Conservation (phyloP, 345 rosid species). For the Lepidium sativum region DNA sequence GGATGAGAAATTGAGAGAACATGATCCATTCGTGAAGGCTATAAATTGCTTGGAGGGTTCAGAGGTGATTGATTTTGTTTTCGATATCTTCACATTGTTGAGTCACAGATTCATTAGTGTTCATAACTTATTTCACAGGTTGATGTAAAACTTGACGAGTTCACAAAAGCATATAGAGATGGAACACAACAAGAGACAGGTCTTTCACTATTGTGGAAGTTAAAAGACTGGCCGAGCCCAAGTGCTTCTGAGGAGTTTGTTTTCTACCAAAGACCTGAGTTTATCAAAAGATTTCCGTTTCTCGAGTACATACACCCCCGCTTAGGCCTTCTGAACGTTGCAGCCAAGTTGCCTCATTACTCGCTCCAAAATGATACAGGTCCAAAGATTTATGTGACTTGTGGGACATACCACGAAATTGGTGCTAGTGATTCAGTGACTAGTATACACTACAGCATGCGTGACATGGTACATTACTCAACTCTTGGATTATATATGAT, state of each 20-base stretch:
- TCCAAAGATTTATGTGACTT: slow-evolving; percentile 75
- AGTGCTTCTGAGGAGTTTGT: slow-evolving; percentile 88
- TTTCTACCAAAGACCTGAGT: slow-evolving; percentile 80
- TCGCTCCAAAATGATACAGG: slow-evolving; percentile 92
- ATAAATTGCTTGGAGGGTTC: slow-evolving; percentile 64
- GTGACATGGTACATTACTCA: slow-evolving; percentile 25
- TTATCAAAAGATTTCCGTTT: slow-evolving; percentile 77
- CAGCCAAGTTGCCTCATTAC: slow-evolving; percentile 93
- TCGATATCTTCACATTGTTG: slow-evolving; percentile 18
- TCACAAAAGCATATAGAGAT: slow-evolving; percentile 61
- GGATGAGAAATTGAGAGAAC: slow-evolving; percentile 61
- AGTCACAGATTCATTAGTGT: slow-evolving; percentile 13
- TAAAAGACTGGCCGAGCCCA: slow-evolving; percentile 97
- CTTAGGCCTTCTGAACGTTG: slow-evolving; percentile 89
- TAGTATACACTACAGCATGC: slow-evolving; percentile 67
- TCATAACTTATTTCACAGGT: slow-evolving; percentile 40
- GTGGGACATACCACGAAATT: slow-evolving; percentile 55
- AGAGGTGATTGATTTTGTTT: slow-evolving; percentile 45
- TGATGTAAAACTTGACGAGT: slow-evolving; percentile 64
- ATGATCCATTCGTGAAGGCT: slow-evolving; percentile 58
- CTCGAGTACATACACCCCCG: slow-evolving; percentile 92
- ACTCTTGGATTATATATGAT: not conserved
- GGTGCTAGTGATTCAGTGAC: slow-evolving; percentile 56
- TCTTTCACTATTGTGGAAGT: slow-evolving; percentile 47
- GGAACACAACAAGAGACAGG: slow-evolving; percentile 48